Base-by-base conservation (phyloP, 495 filamentous ascomycete genomes). In the Pseudoneurospora amorphoporcata region DNA sequence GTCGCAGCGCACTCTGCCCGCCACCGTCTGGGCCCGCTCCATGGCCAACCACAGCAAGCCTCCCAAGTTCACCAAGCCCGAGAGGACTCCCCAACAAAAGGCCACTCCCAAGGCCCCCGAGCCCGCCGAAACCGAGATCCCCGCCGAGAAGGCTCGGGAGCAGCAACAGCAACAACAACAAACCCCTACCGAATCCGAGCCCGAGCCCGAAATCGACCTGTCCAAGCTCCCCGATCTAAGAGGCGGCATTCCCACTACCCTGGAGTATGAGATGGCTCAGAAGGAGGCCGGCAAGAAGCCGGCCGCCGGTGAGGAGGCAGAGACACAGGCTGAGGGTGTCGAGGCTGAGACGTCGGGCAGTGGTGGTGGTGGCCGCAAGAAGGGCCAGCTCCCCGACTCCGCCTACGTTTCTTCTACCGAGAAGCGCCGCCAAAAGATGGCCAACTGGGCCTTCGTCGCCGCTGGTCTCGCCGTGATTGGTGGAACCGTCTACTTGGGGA, bases 391-490 rank as follows among this genome's bases (percentile, higher is more conserved):
- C 40, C 92, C 92, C 12, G 94, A 91, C 75, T 91, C 90, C 5
- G 92, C 92, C 69, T 98, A 98, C 83, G 87, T 95, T 75, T 97
- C 95, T 19, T 98, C 95, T 17, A 85, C 91, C 12, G 95, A 98
- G 77, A 90, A 92, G 72, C 88, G 90, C 74, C 88, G 94, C 69
- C 89, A 90, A 71, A 87, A 86, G 73, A 81, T 93, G 74, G 89
- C 90, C 71, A 91, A 92, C 76, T 79, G 90, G 69, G 76, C 85
- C 39, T 82, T 84, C 3, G 77, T 86, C 69, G 69, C 88, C 23
- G 79, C 87, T 39, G 88, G 87, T 12, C 37, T 83, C 10, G 75
- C 70, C 10, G 41, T 74, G 65, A 80, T 78, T 8, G 72, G 71
- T 19, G 79, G 74, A 19, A 85, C 83, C 8, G 76, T 83, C 39